Conservation (phyloP, 306 rosid genomes). For the Crotalaria pallida region DNA sequence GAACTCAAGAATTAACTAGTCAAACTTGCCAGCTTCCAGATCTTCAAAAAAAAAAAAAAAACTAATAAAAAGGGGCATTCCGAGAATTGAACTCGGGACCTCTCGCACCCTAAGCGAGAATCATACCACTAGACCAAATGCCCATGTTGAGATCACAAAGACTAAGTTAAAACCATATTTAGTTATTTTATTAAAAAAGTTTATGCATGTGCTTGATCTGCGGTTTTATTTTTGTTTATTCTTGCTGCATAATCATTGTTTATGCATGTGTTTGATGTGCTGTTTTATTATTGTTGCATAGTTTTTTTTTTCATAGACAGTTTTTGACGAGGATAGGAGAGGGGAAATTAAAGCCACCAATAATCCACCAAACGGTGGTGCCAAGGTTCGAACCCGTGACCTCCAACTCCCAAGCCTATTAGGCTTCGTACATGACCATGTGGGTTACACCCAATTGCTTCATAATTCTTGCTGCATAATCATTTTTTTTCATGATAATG, state of each 20-base stretch:
- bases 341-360: too few relatives aligned
- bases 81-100: slow-evolving; percentile 42
- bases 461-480: neutral
- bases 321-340: too few relatives aligned
- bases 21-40: neutral
- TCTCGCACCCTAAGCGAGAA: slow-evolving; percentile 62
- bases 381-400: too few relatives aligned
- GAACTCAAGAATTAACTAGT: too few relatives aligned
- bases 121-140: slow-evolving; percentile 51
- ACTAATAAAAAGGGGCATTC: neutral
- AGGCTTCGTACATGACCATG: too few relatives aligned
- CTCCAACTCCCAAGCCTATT: too few relatives aligned
- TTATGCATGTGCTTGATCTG: neutral
- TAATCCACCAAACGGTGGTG: too few relatives aligned
- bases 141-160: neutral
- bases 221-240: too few relatives aligned
- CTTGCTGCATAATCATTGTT: too few relatives aligned
- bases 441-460: too few relatives aligned
- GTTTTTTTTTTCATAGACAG: too few relatives aligned
- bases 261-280: neutral
- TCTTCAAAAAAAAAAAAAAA: neutral
- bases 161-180: neutral
- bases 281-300: neutral
- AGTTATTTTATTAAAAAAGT: neutral
- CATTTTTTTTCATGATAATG: neutral